Evolutionary conservation across 768 basidiomycete species (phyloP).

Genomic region (Pleurotus ostreatus): DNA sequence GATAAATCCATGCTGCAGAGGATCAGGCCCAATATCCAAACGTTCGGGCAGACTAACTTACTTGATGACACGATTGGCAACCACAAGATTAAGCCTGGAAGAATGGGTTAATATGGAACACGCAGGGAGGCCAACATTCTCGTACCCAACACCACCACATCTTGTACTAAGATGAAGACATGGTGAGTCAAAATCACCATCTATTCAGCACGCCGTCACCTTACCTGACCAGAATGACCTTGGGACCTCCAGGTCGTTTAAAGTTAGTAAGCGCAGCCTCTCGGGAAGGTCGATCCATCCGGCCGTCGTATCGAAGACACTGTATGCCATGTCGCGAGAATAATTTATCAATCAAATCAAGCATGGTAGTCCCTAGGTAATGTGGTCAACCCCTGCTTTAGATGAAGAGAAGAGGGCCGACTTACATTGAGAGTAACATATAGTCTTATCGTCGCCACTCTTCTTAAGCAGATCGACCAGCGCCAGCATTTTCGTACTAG

Average conservation of each 20-base stretch:
- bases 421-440: slow-evolving; percentile 69
- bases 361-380: slow-evolving; percentile 66
- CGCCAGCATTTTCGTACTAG: slow-evolving; percentile 65
- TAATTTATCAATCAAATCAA: slow-evolving; percentile 59
- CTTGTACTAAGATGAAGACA: slow-evolving; percentile 39
- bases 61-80: slow-evolving; percentile 71
- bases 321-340: slow-evolving; percentile 57
- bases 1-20: slow-evolving; percentile 59
- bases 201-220: slow-evolving; percentile 5
- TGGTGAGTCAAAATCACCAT: neutral
- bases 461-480: slow-evolving; percentile 53
- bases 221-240: slow-evolving; percentile 64
- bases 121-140: neutral
- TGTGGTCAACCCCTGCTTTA: neutral
- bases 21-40: neutral
- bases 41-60: slow-evolving; percentile 22
- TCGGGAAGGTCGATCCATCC: slow-evolving; percentile 52
- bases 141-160: slow-evolving; percentile 63
- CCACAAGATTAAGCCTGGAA: slow-evolving; percentile 51
- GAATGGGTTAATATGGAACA: neutral
- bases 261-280: slow-evolving; percentile 49
- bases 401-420: neutral
- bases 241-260: slow-evolving; percentile 52
- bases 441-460: slow-evolving; percentile 60
- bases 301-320: slow-evolving; percentile 63